Base-by-base conservation (phyloP, 2,329 filamentous ascomycete species). In the Fusarium neocosmosporiellum region DNA sequence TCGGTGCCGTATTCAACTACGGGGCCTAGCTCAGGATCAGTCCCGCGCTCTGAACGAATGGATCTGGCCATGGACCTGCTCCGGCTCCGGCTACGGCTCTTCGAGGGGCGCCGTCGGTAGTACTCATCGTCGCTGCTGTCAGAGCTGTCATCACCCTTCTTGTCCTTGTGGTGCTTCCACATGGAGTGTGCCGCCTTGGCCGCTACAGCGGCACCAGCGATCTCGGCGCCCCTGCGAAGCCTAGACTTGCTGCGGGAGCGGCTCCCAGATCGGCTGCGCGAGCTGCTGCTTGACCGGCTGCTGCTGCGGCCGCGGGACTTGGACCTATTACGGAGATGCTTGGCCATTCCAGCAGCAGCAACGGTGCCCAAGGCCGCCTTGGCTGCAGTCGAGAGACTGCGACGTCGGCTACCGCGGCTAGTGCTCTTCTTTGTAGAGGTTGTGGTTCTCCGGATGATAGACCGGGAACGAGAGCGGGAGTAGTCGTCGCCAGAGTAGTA, bases 11-110 rank as follows among this genome's bases (percentile, higher is more conserved):
- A 92, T 81, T 91, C 88, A 87, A 92, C 88, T 86, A 91, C 71
- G 71, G 71, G 86, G 84, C 89, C 90, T 90, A 91, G 84, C 84
- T 90, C 88, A 84, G 86, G 87, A 88, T 91, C 89, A 91, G 88
- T 86, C 80, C 82, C 82, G 78, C 83, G 82, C 80, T 87, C 85
- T 76, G 85, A 85, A 83, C 85, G 82, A 81, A 81, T 82, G 83
- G 84, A 83, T 83, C 83, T 82, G 83, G 85, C 83, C 78, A 81
- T 80, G 81, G 88, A 89, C 83, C 86, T 87, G 84, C 85, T 87
- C 80, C 86, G 78, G 75, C 80, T 82, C 55, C 78, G 73, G 75
- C 80, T 82, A 48, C 78, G 74, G 69, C 80, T 83, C 77, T 79
- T 79, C 59, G 80, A 81, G 59, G 77, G 80, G 78, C 81, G 79